Base-by-base conservation (phyloP, 441 rosid genomes). In the Geranium incanum region DNA sequence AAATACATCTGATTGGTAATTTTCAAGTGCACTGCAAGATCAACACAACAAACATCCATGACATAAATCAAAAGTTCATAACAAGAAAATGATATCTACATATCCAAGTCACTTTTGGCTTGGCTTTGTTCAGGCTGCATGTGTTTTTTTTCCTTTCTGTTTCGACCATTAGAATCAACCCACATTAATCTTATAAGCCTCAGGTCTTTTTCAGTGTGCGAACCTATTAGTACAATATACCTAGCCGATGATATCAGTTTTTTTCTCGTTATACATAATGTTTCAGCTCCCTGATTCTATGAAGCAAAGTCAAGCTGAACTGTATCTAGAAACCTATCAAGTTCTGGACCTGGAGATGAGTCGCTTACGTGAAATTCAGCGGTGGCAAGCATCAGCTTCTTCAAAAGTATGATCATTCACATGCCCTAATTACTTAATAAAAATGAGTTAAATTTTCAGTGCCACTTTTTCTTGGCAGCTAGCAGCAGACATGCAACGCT, bases 341-440 rank as follows among this genome's bases (percentile, higher is more conserved):
- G 99, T 95, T 81, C 82, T 95, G 85, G 99, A 95, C 87, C 80
- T 91, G 86, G 99, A 95, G 82, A 93, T 95, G 99, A 91, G 98
- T 76, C 96, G 94, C 70, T 78, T 95, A 70, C 97, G 97, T 41
- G 98, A 91, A 87, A 93, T 95, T 73, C 99, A 93, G 86, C 84
- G 86, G 78, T 95, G 99, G 99, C 99, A 95, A 77, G 79, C 97
- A 63, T 88, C 97, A 28, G 92, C 99, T 78, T 81, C 99, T 16
- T 86, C 99, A 68, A 95, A 93, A 87, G 98, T 93, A 81, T 70
- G 71, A 69, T 50, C 74, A 78, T 41, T 33, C 38, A 16, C 38
- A 60, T 72, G 73, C 68, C 77, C 45, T 71, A 16, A 62, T 60
- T 21, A n/a, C 11, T 11, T 62, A 8, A 62, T 23, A 62, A 21